Conservation (phyloP, 108 stramenopile genomes). For the Nitzschia sp. region DNA sequence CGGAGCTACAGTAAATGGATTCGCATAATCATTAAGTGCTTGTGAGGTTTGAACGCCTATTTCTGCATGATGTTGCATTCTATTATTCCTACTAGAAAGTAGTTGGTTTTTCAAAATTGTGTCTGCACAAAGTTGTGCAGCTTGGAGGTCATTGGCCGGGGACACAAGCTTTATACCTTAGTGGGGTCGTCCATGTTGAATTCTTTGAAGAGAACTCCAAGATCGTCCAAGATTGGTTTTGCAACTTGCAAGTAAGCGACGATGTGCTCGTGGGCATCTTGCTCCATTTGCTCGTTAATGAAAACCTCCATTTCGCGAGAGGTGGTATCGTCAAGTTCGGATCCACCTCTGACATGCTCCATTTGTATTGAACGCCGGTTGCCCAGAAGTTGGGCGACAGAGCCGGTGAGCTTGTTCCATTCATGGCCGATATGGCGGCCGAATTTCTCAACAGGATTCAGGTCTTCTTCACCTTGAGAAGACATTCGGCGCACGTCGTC, state of each 20-base stretch:
- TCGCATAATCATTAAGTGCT: too few species aligned
- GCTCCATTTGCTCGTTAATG: conserved; percentile 45
- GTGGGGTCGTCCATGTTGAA: conserved; percentile 74
- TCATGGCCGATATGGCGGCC: conserved; percentile 43
- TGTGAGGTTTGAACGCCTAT: too few species aligned
- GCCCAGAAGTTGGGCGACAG: conserved; percentile 24
- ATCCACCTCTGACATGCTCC: not conserved
- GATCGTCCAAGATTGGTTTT: conserved; percentile 47
- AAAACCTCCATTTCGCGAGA: conserved; percentile 31
- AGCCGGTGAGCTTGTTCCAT: conserved; percentile 37
- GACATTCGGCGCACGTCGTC: not conserved
- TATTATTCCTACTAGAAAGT: too few species aligned
- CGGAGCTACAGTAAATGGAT: too few species aligned
- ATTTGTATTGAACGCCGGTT: not conserved
- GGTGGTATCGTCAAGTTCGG: not conserved
- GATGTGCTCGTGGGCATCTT: conserved; percentile 52
- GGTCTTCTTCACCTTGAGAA: not conserved
- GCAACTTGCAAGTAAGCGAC: conserved; percentile 38
- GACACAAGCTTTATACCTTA: conserved; percentile 72
- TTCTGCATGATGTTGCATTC: too few species aligned
- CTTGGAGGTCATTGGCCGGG: too few species aligned
- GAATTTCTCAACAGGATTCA: conserved; percentile 34
- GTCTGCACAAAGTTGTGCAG: too few species aligned
- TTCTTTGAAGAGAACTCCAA: conserved; percentile 51
- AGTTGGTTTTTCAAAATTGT: too few species aligned